Conservation (phyloP, 306 rosid genomes). For the Trifolium pratense region DNA sequence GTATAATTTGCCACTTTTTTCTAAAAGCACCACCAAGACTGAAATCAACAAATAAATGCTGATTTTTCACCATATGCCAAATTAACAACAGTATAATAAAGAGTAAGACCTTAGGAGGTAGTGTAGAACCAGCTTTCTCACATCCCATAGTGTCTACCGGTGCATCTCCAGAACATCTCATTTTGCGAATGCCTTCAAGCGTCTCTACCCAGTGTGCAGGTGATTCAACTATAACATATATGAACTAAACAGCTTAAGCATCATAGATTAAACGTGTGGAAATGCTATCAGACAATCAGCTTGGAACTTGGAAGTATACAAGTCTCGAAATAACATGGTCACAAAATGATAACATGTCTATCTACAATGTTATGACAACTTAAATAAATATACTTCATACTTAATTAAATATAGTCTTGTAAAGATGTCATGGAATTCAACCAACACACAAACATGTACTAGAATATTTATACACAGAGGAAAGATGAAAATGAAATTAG, state of each 20-base stretch:
- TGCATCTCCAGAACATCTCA: slow-evolving; percentile 85
- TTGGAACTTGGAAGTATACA: background rate
- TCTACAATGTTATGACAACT: background rate
- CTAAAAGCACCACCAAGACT: background rate
- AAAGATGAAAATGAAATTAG: background rate
- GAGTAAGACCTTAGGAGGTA: slow-evolving; percentile 81
- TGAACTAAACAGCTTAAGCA: slow-evolving; percentile 27
- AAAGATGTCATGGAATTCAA: slow-evolving; percentile 5
- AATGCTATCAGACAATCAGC: background rate
- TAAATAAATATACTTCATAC: slow-evolving; percentile 3
- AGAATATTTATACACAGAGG: slow-evolving; percentile 10
- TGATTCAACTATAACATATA: slow-evolving; percentile 57
- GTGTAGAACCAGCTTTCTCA: slow-evolving; percentile 83
- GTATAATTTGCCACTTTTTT: slow-evolving; percentile 5
- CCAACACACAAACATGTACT: background rate
- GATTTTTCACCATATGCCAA: slow-evolving; percentile 10
- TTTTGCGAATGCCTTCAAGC: slow-evolving; percentile 82
- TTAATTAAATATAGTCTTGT: slow-evolving; percentile 14
- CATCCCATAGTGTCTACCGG: slow-evolving; percentile 99
- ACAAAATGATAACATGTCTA: background rate
- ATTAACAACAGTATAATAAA: slow-evolving; percentile 22
- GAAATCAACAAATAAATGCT: slow-evolving; percentile 19
- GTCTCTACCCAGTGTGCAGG: slow-evolving; percentile 78
- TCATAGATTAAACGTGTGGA: background rate
- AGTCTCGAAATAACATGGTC: slow-evolving; percentile 27